Evolutionary conservation across 306 rosid genomes (phyloP), one percentile per base, ranked within the genome.

Genomic region (Vicia villosa): DNA sequence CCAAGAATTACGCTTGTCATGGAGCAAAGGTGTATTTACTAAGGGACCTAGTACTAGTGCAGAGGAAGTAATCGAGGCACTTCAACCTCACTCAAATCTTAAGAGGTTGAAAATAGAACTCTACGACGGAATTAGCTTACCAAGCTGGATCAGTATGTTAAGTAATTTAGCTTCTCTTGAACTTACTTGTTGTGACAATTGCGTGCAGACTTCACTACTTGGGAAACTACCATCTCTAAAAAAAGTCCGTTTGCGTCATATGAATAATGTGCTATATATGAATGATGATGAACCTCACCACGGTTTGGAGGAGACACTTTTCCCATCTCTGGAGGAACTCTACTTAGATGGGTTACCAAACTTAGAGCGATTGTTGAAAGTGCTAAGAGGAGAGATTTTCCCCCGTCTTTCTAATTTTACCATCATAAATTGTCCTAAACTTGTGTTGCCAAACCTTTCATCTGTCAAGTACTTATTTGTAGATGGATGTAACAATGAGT

Each of bases 71-170:
- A 36, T 70, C 0, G 61, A 72, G 17, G 76, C 8, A 20, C 69
- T 72, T 32, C 60, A 47, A 5, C 69, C 76, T 2, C 68, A 61
- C 47, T 61, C 61, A 60, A 60, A 60, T n/a, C 50, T 60, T 14
- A 72, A 72, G 24, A 34, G 10, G 10, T 60, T 72, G 40, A n/a
- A 8, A 19, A 60, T 72, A 46, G 0, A 26, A 8, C 3, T 2
- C 1, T 72, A 72, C 13, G 61, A 72, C 0, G 76, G 76, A n/a
- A 32, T n/a, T 8, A 6, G 16, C 2, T 59, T 54, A n/a, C 64
- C 64, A 4, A 38, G 64, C 3, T 69, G 74, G 74, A 32, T 69
- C 0, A 37, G 38, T 13, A n/a, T 5, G 20, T 22, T 69, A 8
- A 54, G 37, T 5, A n/a, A 14, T 69, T 69, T 69, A 22, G 54